Conservation (phyloP, 305 asterid species). For the Andrographis paniculata region DNA sequence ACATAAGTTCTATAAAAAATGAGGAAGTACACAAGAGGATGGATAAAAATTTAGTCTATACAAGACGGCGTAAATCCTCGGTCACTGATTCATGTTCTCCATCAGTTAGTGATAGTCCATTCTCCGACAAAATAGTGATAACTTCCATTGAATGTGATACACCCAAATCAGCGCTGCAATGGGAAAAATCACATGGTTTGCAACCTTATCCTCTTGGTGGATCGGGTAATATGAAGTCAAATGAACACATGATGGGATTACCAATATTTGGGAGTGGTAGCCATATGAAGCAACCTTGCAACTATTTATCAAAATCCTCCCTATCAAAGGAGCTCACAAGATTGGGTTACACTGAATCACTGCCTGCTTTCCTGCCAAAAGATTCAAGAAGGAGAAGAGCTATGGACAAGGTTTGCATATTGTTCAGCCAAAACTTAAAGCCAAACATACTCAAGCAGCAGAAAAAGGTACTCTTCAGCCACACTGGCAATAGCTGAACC, state of each 20-base stretch:
- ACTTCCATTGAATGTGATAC: slow-evolving; percentile 17
- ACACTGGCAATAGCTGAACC: slow-evolving; percentile 1
- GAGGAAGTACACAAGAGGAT: slow-evolving; percentile 22
- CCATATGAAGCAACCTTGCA: slow-evolving; percentile 22
- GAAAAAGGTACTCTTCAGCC: slow-evolving; percentile 42
- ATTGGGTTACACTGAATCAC: slow-evolving; percentile 43
- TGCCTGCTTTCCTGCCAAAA: slow-evolving; percentile 53
- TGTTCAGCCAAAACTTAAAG: slow-evolving; percentile 76
- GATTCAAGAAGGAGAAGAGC: slow-evolving; percentile 45
- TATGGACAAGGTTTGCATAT: slow-evolving; percentile 33
- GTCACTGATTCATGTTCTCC: slow-evolving; percentile 19
- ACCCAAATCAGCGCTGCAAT: slow-evolving; percentile 22
- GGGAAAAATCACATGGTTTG: slow-evolving; percentile 20
- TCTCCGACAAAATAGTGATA: slow-evolving; percentile 17
- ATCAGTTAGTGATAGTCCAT: slow-evolving; percentile 18
- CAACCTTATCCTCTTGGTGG: slow-evolving; percentile 16
- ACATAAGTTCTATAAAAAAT: slow-evolving; percentile 20
- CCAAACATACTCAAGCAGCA: slow-evolving; percentile 43
- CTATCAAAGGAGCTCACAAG: slow-evolving; percentile 57
- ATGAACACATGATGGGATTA: slow-evolving; percentile 21
- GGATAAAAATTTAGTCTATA: slow-evolving; percentile 27
- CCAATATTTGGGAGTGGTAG: slow-evolving; percentile 22
- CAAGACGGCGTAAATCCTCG: slow-evolving; percentile 24
- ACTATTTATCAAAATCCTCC: slow-evolving; percentile 34
- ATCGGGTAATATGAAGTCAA: slow-evolving; percentile 20